Base-by-base conservation (phyloP, 768 basidiomycete species). In the Suillus cothurnatus region DNA sequence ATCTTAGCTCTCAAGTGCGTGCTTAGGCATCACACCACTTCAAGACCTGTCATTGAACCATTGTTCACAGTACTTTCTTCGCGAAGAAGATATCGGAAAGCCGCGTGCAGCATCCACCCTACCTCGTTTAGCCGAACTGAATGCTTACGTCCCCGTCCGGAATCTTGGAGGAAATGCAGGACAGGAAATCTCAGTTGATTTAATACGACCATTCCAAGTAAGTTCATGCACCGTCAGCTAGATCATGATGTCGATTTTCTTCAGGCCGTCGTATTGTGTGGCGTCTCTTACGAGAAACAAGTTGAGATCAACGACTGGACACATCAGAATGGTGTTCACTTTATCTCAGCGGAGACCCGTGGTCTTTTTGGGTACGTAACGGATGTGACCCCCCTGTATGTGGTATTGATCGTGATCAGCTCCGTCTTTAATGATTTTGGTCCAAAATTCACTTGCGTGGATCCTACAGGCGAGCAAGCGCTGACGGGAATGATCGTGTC, bases 401-500 rank as follows among this genome's bases (percentile, higher is more conserved):
- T 38, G 38, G 70, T 32, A 65, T 56, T 60, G 36, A 69, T 61
- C 34, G 49, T 32, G 58, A 28, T 43, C 72, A 97, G 96, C 17
- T 90, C 93, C 65, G 90, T 91, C 17, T 99, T 99, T 84, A 97
- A 93, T 75, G 97, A 99, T 78, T 99, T 99, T 70, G 97, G 97
- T 7, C 78, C 89, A 31, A 94, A 93, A 76, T 99, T 99, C 74
- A 90, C 94, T 19, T 96, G 95, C 69, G 93, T 97, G 31, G 97
- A 99, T 74, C 90, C 95, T n/a, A 96, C 93, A n/a, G 97, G 97
- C 21, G 97, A 99, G 78, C 90, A 94, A 69, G 91, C 95, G 4
- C 81, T 98, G 64, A 84, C 88, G 2, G 97, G 97, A 23, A 98
- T 99, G 95, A 91, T 98, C 63, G 96, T 95, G 12, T 92, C 93